Conservation (phyloP, 148 eudicot genomes). For the Persicaria maculosa region DNA sequence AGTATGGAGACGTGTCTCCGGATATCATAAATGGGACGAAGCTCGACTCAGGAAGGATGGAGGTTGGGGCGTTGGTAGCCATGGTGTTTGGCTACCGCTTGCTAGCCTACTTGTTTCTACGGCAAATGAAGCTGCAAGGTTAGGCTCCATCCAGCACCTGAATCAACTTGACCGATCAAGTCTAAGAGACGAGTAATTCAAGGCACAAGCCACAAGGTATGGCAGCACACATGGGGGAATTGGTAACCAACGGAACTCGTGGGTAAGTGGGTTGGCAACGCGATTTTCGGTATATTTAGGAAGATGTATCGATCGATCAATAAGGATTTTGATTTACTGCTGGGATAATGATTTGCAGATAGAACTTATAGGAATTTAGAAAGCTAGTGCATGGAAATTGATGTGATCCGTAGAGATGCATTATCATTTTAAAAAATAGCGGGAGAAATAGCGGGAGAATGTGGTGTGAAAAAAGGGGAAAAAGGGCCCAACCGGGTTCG, state of each 20-base stretch:
- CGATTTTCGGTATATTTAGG: too few species aligned
- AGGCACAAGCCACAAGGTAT: too few species aligned
- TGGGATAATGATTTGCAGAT: too few species aligned
- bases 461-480: not conserved
- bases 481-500: slow-evolving; percentile 12
- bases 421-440: not conserved
- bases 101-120: slow-evolving; percentile 32
- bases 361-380: too few species aligned
- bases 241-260: too few species aligned
- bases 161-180: not conserved
- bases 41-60: slow-evolving; percentile 27
- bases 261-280: too few species aligned
- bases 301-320: too few species aligned
- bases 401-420: too few species aligned
- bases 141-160: slow-evolving; percentile 5
- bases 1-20: slow-evolving; percentile 34
- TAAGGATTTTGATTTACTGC: too few species aligned
- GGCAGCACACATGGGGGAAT: too few species aligned
- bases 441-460: not conserved
- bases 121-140: slow-evolving; percentile 31
- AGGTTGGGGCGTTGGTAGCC: slow-evolving; percentile 29
- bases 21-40: slow-evolving; percentile 14
- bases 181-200: too few species aligned
- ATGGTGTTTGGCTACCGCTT: slow-evolving; percentile 48
- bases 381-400: too few species aligned